Evolutionary conservation across 495 filamentous ascomycete genomes (phyloP).

Genomic region (Rhypophila decipiens): DNA sequence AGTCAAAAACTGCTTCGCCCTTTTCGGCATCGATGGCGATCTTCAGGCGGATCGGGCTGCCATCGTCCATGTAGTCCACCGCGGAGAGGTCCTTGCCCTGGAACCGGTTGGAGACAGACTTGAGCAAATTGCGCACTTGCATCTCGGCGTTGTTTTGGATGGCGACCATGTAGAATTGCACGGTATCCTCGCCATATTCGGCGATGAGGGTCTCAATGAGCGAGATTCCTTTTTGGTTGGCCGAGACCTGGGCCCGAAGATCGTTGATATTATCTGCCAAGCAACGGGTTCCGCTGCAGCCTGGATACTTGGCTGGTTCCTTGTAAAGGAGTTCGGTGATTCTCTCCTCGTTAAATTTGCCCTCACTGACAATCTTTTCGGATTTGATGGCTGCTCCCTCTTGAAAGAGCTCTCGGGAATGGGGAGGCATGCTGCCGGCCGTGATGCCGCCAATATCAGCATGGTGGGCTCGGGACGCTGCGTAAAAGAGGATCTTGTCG

Average conservation of each 20-base stretch:
- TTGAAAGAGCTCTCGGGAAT: slow-evolving; percentile 87
- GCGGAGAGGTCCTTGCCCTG: slow-evolving; percentile 68
- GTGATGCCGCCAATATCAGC: slow-evolving; percentile 96
- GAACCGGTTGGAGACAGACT: slow-evolving; percentile 68
- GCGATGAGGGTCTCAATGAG: slow-evolving; percentile 78
- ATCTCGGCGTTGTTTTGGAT: slow-evolving; percentile 91
- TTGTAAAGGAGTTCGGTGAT: slow-evolving; percentile 77
- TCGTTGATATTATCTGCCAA: slow-evolving; percentile 93
- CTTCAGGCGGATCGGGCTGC: slow-evolving; percentile 76
- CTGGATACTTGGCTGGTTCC: slow-evolving; percentile 78
- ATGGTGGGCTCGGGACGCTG: slow-evolving; percentile 90
- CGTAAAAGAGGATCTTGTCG: slow-evolving; percentile 90
- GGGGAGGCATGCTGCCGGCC: slow-evolving; percentile 93
- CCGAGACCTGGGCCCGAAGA: slow-evolving; percentile 90
- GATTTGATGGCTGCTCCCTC: slow-evolving; percentile 92
- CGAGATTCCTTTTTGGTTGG: slow-evolving; percentile 92
- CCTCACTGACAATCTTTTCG: slow-evolving; percentile 89
- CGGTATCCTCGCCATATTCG: slow-evolving; percentile 85
- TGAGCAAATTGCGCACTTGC: slow-evolving; percentile 80
- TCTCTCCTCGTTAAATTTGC: slow-evolving; percentile 80
- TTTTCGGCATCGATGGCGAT: slow-evolving; percentile 76
- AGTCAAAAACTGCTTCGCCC: slow-evolving; percentile 88
- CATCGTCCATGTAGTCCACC: slow-evolving; percentile 90
- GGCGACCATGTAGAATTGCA: slow-evolving; percentile 91
- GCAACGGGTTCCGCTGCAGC: slow-evolving; percentile 84